Conservation (phyloP, 805 yeast species). For the Metschnikowia similis region DNA sequence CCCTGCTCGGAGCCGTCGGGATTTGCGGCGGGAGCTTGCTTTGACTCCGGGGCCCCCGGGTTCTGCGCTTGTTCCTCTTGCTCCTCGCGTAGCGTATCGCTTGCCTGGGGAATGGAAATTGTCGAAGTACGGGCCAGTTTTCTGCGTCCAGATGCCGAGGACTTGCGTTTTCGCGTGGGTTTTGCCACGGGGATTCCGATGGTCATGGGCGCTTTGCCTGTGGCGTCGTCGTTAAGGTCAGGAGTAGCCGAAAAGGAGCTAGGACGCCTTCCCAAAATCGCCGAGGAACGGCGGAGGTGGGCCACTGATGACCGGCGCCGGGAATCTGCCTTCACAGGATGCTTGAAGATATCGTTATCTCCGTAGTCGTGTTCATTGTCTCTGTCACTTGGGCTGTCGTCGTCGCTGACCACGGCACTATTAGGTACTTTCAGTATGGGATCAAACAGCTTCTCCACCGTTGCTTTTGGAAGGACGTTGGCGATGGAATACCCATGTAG, state of each 20-base stretch:
- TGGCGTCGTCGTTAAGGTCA: constrained; percentile 11
- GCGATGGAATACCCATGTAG: constrained; percentile 1
- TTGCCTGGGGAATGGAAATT: constrained; percentile 7
- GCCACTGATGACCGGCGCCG: constrained; percentile 29
- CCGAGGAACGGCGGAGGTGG: constrained; percentile 34
- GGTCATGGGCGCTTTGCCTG: constrained; percentile 24
- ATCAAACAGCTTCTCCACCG: constrained; percentile 22
- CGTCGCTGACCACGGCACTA: constrained; percentile 8
- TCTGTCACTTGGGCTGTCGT: constrained; percentile 11
- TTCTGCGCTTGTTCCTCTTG: constrained; percentile 5
- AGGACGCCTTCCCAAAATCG: constrained; percentile 27
- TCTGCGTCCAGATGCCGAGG: constrained; percentile 2
- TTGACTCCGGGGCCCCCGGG: neutral
- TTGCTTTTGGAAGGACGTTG: neutral
- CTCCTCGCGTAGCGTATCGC: constrained; percentile 3
- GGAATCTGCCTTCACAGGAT: constrained; percentile 15
- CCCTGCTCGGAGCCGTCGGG: constrained; percentile 8
- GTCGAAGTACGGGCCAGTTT: constrained; percentile 7
- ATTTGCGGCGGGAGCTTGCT: constrained; percentile 5
- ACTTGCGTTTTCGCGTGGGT: constrained; percentile 24
- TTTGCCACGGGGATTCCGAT: constrained; percentile 37
- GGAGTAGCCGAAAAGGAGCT: constrained; percentile 20
- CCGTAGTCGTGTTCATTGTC: constrained; percentile 16
- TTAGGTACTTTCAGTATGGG: constrained; percentile 21
- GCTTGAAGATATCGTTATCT: constrained; percentile 31